phyloP scores from a whole-genome alignment of 192 early-diverging fungal genomes.

The Geosiphon pyriformis region DNA sequence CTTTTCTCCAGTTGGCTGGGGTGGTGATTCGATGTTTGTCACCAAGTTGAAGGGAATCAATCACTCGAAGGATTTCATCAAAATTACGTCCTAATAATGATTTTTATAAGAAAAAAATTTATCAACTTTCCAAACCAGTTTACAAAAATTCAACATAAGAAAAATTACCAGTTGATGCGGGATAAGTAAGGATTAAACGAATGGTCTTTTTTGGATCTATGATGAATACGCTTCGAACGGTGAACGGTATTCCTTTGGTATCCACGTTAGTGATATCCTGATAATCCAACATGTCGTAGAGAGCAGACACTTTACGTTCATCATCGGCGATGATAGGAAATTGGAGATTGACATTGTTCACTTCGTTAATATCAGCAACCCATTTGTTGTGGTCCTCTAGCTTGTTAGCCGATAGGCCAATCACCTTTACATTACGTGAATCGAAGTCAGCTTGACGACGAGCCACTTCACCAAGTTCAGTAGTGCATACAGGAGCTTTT shows the following conservation, averaged over 20 bases:
- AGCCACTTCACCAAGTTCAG: conserved; percentile 92
- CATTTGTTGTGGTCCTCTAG: conserved; percentile 77
- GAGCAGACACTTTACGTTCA: conserved; percentile 74
- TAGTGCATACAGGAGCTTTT: conserved; percentile 86
- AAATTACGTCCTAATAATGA: conserved; percentile 79
- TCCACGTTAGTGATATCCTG: conserved; percentile 91
- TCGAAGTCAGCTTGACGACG: conserved; percentile 72
- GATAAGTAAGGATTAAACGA: conserved; percentile 87
- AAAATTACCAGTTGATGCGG: conserved; percentile 62
- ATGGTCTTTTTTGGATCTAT: conserved; percentile 90
- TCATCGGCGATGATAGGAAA: conserved; percentile 97
- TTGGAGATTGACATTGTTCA: conserved; percentile 63
- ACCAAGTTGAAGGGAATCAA: conserved; percentile 90
- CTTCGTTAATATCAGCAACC: conserved; percentile 92
- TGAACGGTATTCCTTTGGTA: conserved; percentile 84
- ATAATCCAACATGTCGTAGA: conserved; percentile 98
- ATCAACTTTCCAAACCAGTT: no score
- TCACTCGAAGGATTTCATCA: conserved; percentile 89
- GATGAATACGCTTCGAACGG: conserved; percentile 93
- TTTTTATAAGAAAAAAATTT: neutral
- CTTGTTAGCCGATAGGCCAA: conserved; percentile 91
- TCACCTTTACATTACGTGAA: conserved; percentile 77
- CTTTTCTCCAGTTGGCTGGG: conserved; percentile 88
- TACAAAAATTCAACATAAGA: neutral
- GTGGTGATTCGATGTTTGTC: conserved; percentile 89